Evolutionary conservation across 768 basidiomycete genomes (phyloP).

Genomic region (Dacryopinax primogenitus): DNA sequence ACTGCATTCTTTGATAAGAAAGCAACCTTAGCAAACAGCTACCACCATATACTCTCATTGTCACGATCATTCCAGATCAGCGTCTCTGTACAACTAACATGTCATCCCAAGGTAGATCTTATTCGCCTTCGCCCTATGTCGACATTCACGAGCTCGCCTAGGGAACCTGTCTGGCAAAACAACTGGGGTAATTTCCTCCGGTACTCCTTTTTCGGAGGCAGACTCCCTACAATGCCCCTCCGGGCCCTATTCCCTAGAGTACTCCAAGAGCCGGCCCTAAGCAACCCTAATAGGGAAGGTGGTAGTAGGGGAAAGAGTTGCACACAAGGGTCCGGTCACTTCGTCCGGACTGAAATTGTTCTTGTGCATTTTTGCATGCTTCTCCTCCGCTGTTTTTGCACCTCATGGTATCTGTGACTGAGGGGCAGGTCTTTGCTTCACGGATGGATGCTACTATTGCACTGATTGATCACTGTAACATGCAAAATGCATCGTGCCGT

Average conservation of each 20-base stretch:
- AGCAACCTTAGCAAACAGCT: neutral
- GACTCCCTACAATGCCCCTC: neutral
- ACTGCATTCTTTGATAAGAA: neutral
- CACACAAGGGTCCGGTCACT: neutral
- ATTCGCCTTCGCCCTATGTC: neutral
- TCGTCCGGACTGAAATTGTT: neutral
- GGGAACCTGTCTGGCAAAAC: neutral
- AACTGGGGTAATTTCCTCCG: too few relatives aligned
- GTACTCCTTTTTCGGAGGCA: neutral
- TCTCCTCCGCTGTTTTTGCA: neutral
- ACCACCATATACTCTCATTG: neutral
- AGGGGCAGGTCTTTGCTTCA: neutral
- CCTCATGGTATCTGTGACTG: neutral
- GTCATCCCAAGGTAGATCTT: neutral
- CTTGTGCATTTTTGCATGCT: neutral
- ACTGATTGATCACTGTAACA: neutral
- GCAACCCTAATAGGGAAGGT: neutral
- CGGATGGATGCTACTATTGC: neutral
- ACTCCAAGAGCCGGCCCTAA: neutral
- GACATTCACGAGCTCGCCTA: neutral
- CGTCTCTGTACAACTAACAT: neutral
- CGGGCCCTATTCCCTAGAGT: neutral
- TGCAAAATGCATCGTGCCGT: neutral
- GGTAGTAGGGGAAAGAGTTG: neutral
- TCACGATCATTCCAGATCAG: neutral